Evolutionary conservation across 1,139 yeast species (phyloP).

Genomic region (Diutina pseudorugosa): DNA sequence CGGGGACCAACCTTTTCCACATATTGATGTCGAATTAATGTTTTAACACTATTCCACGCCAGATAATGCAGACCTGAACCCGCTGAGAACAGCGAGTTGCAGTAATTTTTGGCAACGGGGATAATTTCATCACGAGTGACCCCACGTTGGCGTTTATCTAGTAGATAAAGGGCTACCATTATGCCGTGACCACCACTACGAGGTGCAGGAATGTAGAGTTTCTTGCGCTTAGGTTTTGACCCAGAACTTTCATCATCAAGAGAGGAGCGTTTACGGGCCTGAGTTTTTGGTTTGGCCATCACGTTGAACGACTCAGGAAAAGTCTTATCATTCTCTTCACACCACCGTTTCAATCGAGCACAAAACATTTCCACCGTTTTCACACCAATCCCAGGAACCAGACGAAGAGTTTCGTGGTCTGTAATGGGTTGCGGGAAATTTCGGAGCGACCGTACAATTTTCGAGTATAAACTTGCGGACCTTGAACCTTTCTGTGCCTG

Average conservation of each 20-base stretch:
- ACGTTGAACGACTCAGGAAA: conserved; percentile 26
- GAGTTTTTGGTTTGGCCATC: conserved; percentile 6
- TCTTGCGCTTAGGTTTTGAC: conserved; percentile 16
- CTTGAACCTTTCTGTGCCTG: conserved; percentile 30
- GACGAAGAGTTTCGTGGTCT: conserved; percentile 39
- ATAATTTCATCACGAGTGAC: conserved; percentile 51
- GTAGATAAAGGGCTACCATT: conserved; percentile 45
- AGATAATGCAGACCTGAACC: conserved; percentile 53
- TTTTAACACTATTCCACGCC: conserved; percentile 70
- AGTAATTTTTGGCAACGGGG: conserved; percentile 43
- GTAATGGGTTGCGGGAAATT: conserved; percentile 27
- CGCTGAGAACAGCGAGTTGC: conserved; percentile 58
- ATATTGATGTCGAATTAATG: conserved; percentile 48
- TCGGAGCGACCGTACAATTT: conserved; percentile 36
- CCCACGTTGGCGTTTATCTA: conserved; percentile 37
- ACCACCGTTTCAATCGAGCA: conserved; percentile 29
- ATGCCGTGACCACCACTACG: conserved; percentile 87
- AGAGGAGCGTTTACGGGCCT: conserved; percentile 5
- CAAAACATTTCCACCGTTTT: conserved; percentile 40
- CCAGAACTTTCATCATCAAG: conserved; percentile 10
- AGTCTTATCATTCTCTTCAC: conserved; percentile 26
- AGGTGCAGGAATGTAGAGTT: conserved; percentile 55
- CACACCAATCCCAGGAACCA: conserved; percentile 50
- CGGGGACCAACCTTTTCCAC: conserved; percentile 44
- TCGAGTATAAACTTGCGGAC: conserved; percentile 30